phyloP scores from a whole-genome alignment of 768 basidiomycete genomes.

The Pulveroboletus frians region DNA sequence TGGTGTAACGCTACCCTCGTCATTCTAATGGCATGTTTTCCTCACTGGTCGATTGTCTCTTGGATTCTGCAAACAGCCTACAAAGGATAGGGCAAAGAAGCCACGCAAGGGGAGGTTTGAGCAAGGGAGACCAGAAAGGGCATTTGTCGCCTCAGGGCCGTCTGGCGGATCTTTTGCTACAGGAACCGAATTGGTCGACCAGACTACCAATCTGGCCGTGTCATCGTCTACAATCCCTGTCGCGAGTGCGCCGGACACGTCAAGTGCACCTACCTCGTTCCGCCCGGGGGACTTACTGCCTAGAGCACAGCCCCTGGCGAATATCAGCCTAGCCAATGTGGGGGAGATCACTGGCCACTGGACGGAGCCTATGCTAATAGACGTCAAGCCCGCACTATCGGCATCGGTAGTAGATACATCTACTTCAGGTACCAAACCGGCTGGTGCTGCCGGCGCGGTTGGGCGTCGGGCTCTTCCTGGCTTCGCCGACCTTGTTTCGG shows the following conservation, averaged over 20 bases:
- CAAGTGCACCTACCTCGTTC: neutral
- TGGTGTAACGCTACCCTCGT: slow-evolving; percentile 27
- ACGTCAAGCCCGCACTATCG: slow-evolving; percentile 22
- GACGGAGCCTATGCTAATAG: slow-evolving; percentile 32
- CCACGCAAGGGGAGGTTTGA: slow-evolving; percentile 44
- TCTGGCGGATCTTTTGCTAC: neutral
- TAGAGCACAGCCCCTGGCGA: slow-evolving; percentile 1
- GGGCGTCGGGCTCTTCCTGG: slow-evolving; percentile 42
- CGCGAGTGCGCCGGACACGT: neutral
- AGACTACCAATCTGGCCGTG: neutral
- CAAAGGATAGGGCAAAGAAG: slow-evolving; percentile 67
- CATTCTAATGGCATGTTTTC: slow-evolving; percentile 26
- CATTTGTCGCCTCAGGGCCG: neutral
- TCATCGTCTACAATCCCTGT: slow-evolving; percentile 3
- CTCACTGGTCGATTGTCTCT: slow-evolving; percentile 11
- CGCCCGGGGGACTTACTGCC: neutral
- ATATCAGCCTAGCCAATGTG: slow-evolving; percentile 4
- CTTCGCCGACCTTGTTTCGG: slow-evolving; percentile 19
- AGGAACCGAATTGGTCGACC: neutral
- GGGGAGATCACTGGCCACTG: slow-evolving; percentile 28
- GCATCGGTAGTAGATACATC: neutral
- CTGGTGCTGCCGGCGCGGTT: slow-evolving; percentile 26
- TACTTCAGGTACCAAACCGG: slow-evolving; percentile 7
- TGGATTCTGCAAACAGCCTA: slow-evolving; percentile 47
- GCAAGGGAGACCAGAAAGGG: slow-evolving; percentile 6